A percentile compares a stretch with the other conserved stretches of the same genome.
These are phyloP conservation scores for Ganoderma multipileum DNA, from an alignment of 1,284 basidiomycete species.

Conservation along the genomic window DNA sequence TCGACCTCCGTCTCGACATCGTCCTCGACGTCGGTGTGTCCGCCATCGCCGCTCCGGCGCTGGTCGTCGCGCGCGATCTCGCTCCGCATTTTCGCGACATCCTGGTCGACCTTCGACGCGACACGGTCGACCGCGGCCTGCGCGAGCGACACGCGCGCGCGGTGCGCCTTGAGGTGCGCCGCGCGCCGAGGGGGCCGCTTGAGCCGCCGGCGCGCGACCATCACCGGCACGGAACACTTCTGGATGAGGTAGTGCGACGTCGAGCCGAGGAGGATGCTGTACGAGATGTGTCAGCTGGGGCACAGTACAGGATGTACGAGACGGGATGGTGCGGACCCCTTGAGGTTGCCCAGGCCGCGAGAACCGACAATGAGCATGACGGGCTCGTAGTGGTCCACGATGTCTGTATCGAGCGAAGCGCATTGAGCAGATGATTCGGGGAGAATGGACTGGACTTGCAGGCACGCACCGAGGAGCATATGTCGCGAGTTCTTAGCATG, in stretches of 20 bases:
- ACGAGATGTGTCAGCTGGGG: background rate
- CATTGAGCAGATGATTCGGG: background rate
- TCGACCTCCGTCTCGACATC: constrained; percentile 28
- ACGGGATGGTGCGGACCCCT: constrained; percentile 69
- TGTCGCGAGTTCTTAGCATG: constrained; percentile 94
- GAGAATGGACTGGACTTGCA: background rate
- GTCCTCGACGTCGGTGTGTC: constrained; percentile 31
- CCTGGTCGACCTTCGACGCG: constrained; percentile 73
- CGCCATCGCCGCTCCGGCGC: constrained; percentile 27
- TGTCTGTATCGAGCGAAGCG: constrained; percentile 55
- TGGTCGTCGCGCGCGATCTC: constrained; percentile 70
- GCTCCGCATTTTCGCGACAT: constrained; percentile 74
- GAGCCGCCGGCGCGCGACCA: constrained; percentile 69
- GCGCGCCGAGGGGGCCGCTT: constrained; percentile 51
- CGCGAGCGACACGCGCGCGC: constrained; percentile 81
- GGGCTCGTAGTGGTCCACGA: constrained; percentile 91
- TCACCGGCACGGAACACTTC: constrained; percentile 75
- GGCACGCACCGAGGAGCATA: constrained; percentile 82
- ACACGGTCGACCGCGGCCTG: constrained; percentile 82
- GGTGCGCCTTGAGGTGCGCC: constrained; percentile 49
- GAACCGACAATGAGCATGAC: constrained; percentile 96
- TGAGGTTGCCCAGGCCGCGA: constrained; percentile 88
- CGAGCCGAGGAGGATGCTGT: constrained; percentile 94
- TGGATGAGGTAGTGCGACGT: constrained; percentile 97
- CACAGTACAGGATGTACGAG: background rate